A percentile compares a stretch with the other conserved stretches of the same genome.
Evolutionary conservation across 805 yeast genomes (phyloP).

Genomic region (Candida tallmaniae): DNA sequence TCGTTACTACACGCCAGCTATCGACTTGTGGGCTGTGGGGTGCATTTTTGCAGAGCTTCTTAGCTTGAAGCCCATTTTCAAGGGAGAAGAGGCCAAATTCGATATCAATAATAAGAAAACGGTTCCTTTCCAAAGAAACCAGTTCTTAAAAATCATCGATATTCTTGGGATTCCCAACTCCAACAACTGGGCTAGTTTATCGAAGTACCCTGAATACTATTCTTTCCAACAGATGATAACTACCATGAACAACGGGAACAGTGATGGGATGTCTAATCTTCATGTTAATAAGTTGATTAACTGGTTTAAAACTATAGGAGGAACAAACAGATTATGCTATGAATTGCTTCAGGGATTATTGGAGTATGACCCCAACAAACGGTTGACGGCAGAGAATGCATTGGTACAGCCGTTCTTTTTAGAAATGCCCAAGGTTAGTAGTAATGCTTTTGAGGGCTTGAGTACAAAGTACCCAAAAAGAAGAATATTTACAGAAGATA

Average conservation of each 20-base stretch:
- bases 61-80: constrained; percentile 87
- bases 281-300: constrained; percentile 66
- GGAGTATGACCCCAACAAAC: constrained; percentile 75
- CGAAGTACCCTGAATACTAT: constrained; percentile 76
- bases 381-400: constrained; percentile 77
- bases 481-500: constrained; percentile 82
- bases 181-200: constrained; percentile 75
- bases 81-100: constrained; percentile 96
- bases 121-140: constrained; percentile 92
- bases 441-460: constrained; percentile 77
- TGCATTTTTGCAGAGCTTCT: constrained; percentile 89
- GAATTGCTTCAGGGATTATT: constrained; percentile 59
- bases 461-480: constrained; percentile 77
- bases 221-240: constrained; percentile 42
- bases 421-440: constrained; percentile 62
- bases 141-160: constrained; percentile 84
- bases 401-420: constrained; percentile 74
- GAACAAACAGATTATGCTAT: constrained; percentile 63
- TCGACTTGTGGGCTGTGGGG: constrained; percentile 95
- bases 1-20: constrained; percentile 50
- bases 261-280: constrained; percentile 15
- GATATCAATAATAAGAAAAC: constrained; percentile 75
- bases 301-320: constrained; percentile 87
- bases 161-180: constrained; percentile 85
- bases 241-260: not conserved